Percentiles rank a stretch among this genome's conserved stretches.
These are phyloP conservation scores for Termitomyces sp. DNA, from an alignment of 1,284 basidiomycete species.

Conservation along the genomic window DNA sequence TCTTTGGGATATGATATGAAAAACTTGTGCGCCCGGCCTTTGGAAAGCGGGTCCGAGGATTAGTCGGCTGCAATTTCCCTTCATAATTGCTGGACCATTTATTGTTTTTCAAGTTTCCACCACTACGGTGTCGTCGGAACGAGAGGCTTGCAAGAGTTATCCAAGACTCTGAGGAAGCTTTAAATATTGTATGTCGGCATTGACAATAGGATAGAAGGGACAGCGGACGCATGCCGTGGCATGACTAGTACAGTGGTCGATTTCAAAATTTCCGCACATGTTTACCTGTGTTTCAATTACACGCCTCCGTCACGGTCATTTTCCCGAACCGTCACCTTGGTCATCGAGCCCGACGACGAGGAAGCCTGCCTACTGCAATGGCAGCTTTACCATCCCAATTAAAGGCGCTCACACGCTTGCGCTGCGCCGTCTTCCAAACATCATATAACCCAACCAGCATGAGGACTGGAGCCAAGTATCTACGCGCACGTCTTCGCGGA, in stretches of 20 bases:
- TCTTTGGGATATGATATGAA: not conserved
- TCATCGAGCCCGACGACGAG: not conserved
- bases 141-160: constrained; percentile 3
- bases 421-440: constrained; percentile 77
- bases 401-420: constrained; percentile 49
- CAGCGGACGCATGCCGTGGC: constrained; percentile 10
- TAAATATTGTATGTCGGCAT: constrained; percentile 13
- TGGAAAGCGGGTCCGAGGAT: not conserved
- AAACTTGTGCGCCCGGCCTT: not conserved
- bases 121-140: constrained; percentile 11
- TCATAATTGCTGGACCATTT: not conserved
- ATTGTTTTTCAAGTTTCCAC: not conserved
- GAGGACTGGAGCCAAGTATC: constrained; percentile 83
- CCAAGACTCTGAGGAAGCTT: constrained; percentile 10
- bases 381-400: constrained; percentile 41
- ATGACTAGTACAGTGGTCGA: not conserved
- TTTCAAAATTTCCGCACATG: constrained; percentile 9
- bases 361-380: constrained; percentile 18
- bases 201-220: constrained; percentile 12
- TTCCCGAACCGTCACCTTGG: not conserved
- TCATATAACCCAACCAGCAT: constrained; percentile 74
- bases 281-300: constrained; percentile 6
- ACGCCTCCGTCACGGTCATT: not conserved
- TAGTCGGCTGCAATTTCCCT: not conserved
- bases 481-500: constrained; percentile 69